Evolutionary conservation across 805 yeast species (phyloP), one percentile per base, ranked within the genome.

Genomic region (Ogataea nonfermentans): DNA sequence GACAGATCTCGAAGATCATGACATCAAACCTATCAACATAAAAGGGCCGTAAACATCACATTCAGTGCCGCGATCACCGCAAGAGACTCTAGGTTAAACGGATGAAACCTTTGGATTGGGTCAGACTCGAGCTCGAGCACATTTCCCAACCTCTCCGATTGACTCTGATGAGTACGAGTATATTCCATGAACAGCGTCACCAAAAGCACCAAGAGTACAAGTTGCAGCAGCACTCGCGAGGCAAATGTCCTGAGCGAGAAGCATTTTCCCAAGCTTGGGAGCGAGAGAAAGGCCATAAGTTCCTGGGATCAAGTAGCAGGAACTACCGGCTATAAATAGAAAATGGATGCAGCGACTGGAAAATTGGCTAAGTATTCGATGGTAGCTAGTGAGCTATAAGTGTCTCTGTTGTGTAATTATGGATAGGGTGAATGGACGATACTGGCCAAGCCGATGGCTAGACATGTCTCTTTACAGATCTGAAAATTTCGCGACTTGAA

Each of bases 61-160:
- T 31, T 35, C 24, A 43, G 26, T 14, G 40, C 30, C 8, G 31
- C 23, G 11, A 48, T 32, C 14, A 35, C 37, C 13, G 38, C 24
- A 13, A 45, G 29, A 7, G 52, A 45, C 28, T 22, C 27, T 15
- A 22, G 12, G 24, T 46, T 46, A 32, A 48, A 48, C 13, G 52
- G 49, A 13, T 36, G 44, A 23, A 33, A 36, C 26, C 43, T 19
- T 25, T 37, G 37, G 12, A 14, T 27, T 3, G 52, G 52, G 23
- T 47, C 46, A 4, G 44, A 35, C 28, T 39, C 41, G 10, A 38
- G 20, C 11, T 4, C 19, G 12, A 30, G 13, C 10, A 20, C 17
- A 4, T 24, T 13, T 36, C 46, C 23, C 24, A 25, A 13, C 15
- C 29, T 29, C 11, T 31, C 29, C 2, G 27, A n/a, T 9, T 15